Evolutionary conservation across 768 basidiomycete genomes (phyloP).

Genomic region (Tylopilus sp.): DNA sequence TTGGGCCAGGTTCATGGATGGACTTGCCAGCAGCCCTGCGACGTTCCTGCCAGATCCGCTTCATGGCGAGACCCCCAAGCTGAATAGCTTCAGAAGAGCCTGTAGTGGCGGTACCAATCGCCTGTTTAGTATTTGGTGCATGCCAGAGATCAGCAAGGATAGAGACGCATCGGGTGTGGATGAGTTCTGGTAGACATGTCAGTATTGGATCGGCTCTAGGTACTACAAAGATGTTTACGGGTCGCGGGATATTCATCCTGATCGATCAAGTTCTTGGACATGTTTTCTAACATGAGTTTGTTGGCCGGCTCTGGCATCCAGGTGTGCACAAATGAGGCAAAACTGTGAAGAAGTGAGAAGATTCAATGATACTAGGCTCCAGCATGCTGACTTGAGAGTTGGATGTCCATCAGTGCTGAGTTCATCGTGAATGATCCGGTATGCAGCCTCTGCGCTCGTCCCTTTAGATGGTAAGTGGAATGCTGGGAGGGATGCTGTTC

Average conservation of each 20-base stretch:
- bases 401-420: conserved; percentile 53
- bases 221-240: conserved; percentile 26
- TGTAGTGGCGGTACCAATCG: conserved; percentile 68
- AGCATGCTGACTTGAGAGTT: conserved; percentile 42
- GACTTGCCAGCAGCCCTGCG: conserved; percentile 64
- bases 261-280: conserved; percentile 66
- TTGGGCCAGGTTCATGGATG: conserved; percentile 63
- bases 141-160: conserved; percentile 70
- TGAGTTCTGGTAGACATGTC: conserved; percentile 29
- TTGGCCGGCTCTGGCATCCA: conserved; percentile 55
- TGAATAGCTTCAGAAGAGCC: conserved; percentile 72
- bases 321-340: conserved; percentile 67
- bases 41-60: conserved; percentile 66
- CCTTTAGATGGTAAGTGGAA: conserved; percentile 64
- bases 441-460: conserved; percentile 45
- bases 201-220: not conserved
- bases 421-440: conserved; percentile 65
- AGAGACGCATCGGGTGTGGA: conserved; percentile 47
- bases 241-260: conserved; percentile 68
- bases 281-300: conserved; percentile 60
- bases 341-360: conserved; percentile 22
- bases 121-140: conserved; percentile 49
- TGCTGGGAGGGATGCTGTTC: conserved; percentile 67
- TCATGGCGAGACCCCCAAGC: conserved; percentile 70
- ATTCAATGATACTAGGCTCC: not conserved